A percentile compares a stretch with the other conserved stretches of the same genome.
Conservation (phyloP, 495 filamentous ascomycete genomes). For the Geopyxis carbonaria region DNA sequence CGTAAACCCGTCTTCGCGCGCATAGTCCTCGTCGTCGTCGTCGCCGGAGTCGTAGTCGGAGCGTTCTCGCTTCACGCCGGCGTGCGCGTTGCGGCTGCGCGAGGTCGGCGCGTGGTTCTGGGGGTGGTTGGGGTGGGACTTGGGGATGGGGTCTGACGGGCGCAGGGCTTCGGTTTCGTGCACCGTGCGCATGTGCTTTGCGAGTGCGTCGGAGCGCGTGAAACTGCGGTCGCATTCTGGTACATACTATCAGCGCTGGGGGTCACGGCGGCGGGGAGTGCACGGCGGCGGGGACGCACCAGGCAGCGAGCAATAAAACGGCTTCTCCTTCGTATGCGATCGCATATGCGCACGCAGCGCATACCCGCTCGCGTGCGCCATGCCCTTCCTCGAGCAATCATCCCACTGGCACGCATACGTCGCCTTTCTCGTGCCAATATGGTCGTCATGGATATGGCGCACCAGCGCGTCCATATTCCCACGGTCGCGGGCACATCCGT, state of each 20-base stretch:
- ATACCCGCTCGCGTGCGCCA: constrained; percentile 86
- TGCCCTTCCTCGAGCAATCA: constrained; percentile 70
- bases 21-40: constrained; percentile 28
- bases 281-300: constrained; percentile 38
- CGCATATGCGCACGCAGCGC: constrained; percentile 92
- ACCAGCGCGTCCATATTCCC: constrained; percentile 90
- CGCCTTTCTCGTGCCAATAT: constrained; percentile 59
- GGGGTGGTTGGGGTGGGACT: constrained; percentile 43
- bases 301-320: constrained; percentile 86
- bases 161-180: constrained; percentile 90
- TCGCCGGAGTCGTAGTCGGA: constrained; percentile 3
- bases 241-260: too few relatives aligned
- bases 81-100: constrained; percentile 4
- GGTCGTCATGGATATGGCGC: constrained; percentile 79
- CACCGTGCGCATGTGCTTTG: constrained; percentile 97
- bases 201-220: constrained; percentile 87
- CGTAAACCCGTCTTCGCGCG: constrained; percentile 51
- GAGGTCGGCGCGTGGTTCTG: constrained; percentile 17
- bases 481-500: constrained; percentile 67
- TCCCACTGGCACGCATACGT: constrained; percentile 92
- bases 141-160: constrained; percentile 71
- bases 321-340: constrained; percentile 94
- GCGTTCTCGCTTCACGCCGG: too few relatives aligned
- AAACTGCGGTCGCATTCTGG: constrained; percentile 95
- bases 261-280: background rate